Base-by-base conservation (phyloP, 2,329 filamentous ascomycete species). In the Penicillium sp. region DNA sequence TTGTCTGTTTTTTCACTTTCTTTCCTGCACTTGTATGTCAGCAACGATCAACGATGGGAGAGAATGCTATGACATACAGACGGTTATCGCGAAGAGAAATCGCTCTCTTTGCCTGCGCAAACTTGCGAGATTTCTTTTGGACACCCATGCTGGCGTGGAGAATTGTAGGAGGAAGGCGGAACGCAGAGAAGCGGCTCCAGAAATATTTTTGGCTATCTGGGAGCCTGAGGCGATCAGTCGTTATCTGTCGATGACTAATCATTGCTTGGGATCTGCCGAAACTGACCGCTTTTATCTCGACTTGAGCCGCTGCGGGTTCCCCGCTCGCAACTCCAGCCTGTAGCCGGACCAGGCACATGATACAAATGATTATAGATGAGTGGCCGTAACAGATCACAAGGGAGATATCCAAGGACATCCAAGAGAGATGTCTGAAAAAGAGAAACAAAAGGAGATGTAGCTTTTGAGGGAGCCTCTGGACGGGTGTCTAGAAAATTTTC, bases 71-170 rank as follows among this genome's bases (percentile, higher is more conserved):
- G 18, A 65, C 65, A 31, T 61, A 70, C 71, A 95, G 79, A 51
- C 91, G 82, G 42, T 83, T 85, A 79, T 97, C 92, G 53, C 85
- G 84, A 67, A 88, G 85, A 45, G 89, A 86, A 63, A 96, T 91
- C 48, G 96, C 78, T 63, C 90, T 82, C 79, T 96, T 95, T 68
- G 91, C 83, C 70, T 81, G 78, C 45, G 85, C 93, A 72, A 96
- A 97, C 78, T 96, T 96, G 78, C 92, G 86, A 48, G 90, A 95
- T 72, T 86, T 90, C 79, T 95, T 96, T 58, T 86, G 84, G 63
- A 91, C 84, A 75, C 91, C 92, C 93, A 96, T 96, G n/a, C 28
- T 62, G 58, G 52, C 48, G 42, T 42, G 15, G 36, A 21, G 36
- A 39, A 13, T 18, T 9, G 15, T 12, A 4, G 18, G 7, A 21